phyloP scores from a whole-genome alignment of 768 basidiomycete species.

The Panus rudis region DNA sequence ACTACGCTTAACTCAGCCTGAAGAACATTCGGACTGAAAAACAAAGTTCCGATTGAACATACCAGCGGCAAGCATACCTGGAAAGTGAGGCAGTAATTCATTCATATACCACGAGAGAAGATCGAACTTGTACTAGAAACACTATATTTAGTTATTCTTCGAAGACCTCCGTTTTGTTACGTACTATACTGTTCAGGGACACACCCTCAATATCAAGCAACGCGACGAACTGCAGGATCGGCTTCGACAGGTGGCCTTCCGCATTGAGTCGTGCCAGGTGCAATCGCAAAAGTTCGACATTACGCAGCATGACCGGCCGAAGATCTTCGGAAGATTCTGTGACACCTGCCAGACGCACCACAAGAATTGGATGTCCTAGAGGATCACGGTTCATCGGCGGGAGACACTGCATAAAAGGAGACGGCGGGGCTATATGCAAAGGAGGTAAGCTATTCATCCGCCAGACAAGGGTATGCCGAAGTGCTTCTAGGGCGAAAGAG shows the following conservation, averaged over 20 bases:
- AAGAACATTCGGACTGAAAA: neutral
- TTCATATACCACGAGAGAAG: slow-evolving; percentile 56
- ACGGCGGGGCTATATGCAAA: slow-evolving; percentile 27
- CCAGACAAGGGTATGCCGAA: slow-evolving; percentile 9
- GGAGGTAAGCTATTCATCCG: slow-evolving; percentile 15
- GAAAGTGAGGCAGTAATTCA: slow-evolving; percentile 64
- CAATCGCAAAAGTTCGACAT: slow-evolving; percentile 48
- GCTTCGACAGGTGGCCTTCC: slow-evolving; percentile 13
- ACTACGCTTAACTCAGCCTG: slow-evolving; percentile 31
- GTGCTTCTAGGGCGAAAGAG: slow-evolving; percentile 51
- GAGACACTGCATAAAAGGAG: slow-evolving; percentile 40
- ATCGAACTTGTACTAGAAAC: slow-evolving; percentile 44
- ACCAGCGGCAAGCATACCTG: slow-evolving; percentile 75
- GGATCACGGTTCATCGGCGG: slow-evolving; percentile 50
- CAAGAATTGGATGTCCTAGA: slow-evolving; percentile 57
- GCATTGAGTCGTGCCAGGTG: slow-evolving; percentile 45
- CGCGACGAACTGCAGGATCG: slow-evolving; percentile 59
- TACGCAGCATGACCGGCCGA: slow-evolving; percentile 38
- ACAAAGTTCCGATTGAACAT: slow-evolving; percentile 14
- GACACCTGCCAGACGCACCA: slow-evolving; percentile 42
- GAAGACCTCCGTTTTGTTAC: slow-evolving; percentile 22
- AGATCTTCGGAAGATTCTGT: slow-evolving; percentile 30
- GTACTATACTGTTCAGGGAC: slow-evolving; percentile 51
- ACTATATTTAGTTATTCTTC: no score
- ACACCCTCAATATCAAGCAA: slow-evolving; percentile 57